Evolutionary conservation across 2,329 filamentous ascomycete species (phyloP), one percentile per base, ranked within the genome.

Genomic region (Calonectria pseudoreteaudii): DNA sequence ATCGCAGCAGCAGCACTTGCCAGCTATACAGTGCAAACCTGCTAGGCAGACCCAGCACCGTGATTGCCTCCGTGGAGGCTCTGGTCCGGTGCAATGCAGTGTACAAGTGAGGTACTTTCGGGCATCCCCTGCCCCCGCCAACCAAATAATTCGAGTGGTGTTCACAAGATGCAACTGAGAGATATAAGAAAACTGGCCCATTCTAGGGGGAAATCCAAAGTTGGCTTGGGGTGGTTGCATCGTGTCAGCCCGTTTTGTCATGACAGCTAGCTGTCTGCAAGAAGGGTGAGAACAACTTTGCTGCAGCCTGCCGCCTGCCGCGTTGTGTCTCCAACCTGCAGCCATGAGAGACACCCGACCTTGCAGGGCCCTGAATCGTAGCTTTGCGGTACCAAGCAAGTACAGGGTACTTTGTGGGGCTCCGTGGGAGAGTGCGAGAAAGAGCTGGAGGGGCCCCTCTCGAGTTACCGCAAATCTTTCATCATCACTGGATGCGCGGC

Each of bases 131-230:
- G 26, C 50, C 66, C 56, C 66, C 56, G 66, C 65, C 66, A 68
- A 56, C 9, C 26, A 36, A 65, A 49, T 14, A 41, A 34, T 20
- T 65, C 31, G 36, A 23, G 38, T 65, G 53, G 34, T 58, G 49
- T 68, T 49, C 38, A 44, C 38, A 31, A 69, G 66, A 72, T 72
- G 71, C 50, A 72, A 69, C 66, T 66, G 71, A 72, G 71, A 72
- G 71, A 72, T 66, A 72, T 66, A 72, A 66, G 58, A 36, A 66
- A 50, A 56, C 18, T 52, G 30, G 5, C 41, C 36, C 44, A 31
- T 62, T 69, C 66, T 52, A 68, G 44, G 34, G 30, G 20, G 28
- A 56, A 68, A 36, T 10, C 52, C 50, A 68, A 41, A 23, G 34
- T n/a, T 68, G 38, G 34, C 31, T 58, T 34, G 62, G 41, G 66